Conservation (phyloP, 169 alveolate species). For the Perkinsus olseni region DNA sequence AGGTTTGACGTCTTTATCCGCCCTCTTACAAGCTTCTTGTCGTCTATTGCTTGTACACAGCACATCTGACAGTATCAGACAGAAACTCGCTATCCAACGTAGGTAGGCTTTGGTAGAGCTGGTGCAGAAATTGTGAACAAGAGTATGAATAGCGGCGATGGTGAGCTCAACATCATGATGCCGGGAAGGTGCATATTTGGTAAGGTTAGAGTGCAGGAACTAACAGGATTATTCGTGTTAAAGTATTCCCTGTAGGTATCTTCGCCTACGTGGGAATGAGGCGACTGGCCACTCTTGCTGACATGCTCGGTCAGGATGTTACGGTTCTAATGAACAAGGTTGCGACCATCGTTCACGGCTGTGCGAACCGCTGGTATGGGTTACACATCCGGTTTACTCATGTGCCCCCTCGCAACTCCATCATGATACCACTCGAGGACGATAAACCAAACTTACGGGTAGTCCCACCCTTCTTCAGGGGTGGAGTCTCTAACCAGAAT, state of each 20-base stretch:
- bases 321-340: constrained; percentile 59
- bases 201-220: constrained; percentile 42
- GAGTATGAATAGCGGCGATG: constrained; percentile 51
- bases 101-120: constrained; percentile 61
- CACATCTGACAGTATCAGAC: neutral
- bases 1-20: constrained; percentile 18
- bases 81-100: neutral
- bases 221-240: too few species aligned
- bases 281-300: neutral
- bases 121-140: constrained; percentile 63
- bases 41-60: neutral
- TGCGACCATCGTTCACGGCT: constrained; percentile 48
- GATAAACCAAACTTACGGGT: too few species aligned
- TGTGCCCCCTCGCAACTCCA: too few species aligned
- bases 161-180: constrained; percentile 37
- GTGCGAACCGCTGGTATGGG: constrained; percentile 45
- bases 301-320: constrained; percentile 37
- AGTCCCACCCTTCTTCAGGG: too few species aligned
- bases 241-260: constrained; percentile 51
- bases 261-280: constrained; percentile 6
- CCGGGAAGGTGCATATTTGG: constrained; percentile 48
- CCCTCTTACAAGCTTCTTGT: neutral
- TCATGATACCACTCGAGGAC: too few species aligned
- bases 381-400: neutral
- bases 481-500: constrained; percentile 37